Evolutionary conservation across 2,329 filamentous ascomycete genomes (phyloP).

Genomic region (Calycina herbarum): DNA sequence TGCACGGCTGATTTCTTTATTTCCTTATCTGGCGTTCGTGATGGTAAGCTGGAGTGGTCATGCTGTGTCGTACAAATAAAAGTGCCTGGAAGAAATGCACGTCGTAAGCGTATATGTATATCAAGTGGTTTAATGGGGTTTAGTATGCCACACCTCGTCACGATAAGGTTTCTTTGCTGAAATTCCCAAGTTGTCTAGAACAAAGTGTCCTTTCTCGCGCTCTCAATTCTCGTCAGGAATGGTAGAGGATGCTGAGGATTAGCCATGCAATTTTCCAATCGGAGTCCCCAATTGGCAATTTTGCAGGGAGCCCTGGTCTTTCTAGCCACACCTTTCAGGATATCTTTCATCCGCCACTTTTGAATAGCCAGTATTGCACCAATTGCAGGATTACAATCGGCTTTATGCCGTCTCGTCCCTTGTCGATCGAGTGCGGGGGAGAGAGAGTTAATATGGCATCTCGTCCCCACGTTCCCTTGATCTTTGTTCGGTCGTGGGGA

Average conservation of each 20-base stretch:
- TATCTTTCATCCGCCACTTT: neutral
- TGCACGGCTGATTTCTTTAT: neutral
- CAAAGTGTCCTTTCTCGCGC: no score
- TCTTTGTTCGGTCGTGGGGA: no score
- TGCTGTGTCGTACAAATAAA: neutral
- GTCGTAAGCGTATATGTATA: neutral
- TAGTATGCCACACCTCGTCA: neutral
- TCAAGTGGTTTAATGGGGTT: neutral
- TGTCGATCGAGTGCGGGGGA: no score
- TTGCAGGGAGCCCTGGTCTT: neutral
- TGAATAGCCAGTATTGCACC: neutral
- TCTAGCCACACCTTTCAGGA: neutral
- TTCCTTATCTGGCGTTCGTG: neutral
- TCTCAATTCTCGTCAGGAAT: no score
- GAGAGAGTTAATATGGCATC: no score
- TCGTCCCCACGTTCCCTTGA: no score
- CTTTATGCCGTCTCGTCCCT: no score
- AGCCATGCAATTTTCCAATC: constrained; percentile 1
- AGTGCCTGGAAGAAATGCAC: neutral
- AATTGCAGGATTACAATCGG: no score
- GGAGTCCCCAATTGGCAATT: neutral
- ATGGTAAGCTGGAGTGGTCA: neutral
- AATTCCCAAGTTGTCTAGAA: no score
- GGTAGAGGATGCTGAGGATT: neutral
- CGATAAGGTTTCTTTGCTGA: neutral